These are phyloP conservation scores for Russula compacta DNA, from an alignment of 768 basidiomycete genomes.

Conservation along the genomic window DNA sequence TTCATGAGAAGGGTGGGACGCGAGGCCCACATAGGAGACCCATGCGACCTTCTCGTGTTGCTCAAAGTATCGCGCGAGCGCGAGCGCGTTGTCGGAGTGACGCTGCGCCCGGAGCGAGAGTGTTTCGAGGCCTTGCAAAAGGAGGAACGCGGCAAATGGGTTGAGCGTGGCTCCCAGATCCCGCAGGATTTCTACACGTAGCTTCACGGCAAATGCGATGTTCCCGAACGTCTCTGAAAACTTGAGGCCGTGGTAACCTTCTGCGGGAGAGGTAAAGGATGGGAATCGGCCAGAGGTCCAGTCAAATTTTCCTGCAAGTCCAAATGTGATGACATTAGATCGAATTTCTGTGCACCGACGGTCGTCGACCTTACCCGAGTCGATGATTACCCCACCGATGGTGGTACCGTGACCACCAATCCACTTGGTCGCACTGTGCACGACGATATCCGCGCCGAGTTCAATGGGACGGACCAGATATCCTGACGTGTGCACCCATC, in stretches of 20 bases:
- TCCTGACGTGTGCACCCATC: constrained; percentile 16
- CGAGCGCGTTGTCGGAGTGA: constrained; percentile 62
- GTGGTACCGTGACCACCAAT: constrained; percentile 76
- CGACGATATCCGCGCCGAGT: constrained; percentile 71
- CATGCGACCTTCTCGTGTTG: constrained; percentile 58
- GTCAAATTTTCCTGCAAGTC: constrained; percentile 53
- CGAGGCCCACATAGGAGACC: constrained; percentile 73
- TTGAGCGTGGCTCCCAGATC: constrained; percentile 59
- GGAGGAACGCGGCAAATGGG: constrained; percentile 65
- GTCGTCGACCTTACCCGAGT: constrained; percentile 39
- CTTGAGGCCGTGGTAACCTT: constrained; percentile 65
- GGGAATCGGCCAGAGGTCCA: constrained; percentile 69
- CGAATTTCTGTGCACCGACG: too few relatives aligned
- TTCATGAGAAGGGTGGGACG: constrained; percentile 49
- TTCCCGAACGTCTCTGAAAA: constrained; percentile 61
- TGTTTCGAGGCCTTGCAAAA: constrained; percentile 75
- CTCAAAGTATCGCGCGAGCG: constrained; percentile 54
- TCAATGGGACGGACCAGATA: constrained; percentile 65
- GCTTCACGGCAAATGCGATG: constrained; percentile 53
- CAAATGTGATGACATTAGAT: not conserved
- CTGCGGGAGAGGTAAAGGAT: constrained; percentile 63
- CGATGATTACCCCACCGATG: constrained; percentile 68
- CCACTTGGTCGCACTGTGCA: constrained; percentile 84
- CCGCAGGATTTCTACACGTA: constrained; percentile 55
- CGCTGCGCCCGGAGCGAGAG: constrained; percentile 62